Percentiles rank a stretch among this genome's conserved stretches.
phyloP scores from a whole-genome alignment of 352 stramenopile species.

The Elongisporangium undulatum region DNA sequence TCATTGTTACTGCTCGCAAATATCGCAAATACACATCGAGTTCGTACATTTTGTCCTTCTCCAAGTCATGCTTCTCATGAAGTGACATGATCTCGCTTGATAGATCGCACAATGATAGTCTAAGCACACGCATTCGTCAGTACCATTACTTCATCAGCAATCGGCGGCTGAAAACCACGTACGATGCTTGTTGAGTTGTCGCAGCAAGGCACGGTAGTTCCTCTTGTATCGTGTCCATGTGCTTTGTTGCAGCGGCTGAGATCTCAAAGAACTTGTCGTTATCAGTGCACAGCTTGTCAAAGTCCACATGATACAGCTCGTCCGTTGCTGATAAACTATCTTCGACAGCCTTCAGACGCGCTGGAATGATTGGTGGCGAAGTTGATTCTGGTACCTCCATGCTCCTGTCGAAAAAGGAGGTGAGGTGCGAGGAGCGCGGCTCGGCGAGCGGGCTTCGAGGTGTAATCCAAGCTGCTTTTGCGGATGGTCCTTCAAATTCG shows the following conservation, averaged over 20 bases:
- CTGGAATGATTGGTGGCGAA: slow-evolving; percentile 15
- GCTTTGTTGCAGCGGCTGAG: slow-evolving; percentile 34
- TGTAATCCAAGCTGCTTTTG: slow-evolving; percentile 56
- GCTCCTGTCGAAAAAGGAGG: slow-evolving; percentile 29
- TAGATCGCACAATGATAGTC: slow-evolving; percentile 28
- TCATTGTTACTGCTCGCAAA: no score
- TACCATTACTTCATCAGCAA: not conserved
- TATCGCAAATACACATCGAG: no score
- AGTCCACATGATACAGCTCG: slow-evolving; percentile 46
- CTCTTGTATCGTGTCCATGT: slow-evolving; percentile 45
- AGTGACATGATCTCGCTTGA: slow-evolving; percentile 39
- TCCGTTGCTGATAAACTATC: slow-evolving; percentile 33
- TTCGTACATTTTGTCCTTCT: slow-evolving; percentile 31
- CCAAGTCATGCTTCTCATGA: slow-evolving; percentile 31
- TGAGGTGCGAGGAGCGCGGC: slow-evolving; percentile 18
- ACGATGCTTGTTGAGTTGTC: slow-evolving; percentile 33
- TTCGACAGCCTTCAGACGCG: slow-evolving; percentile 40
- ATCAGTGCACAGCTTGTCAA: slow-evolving; percentile 30
- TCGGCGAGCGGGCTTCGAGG: slow-evolving; percentile 26
- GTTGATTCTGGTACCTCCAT: not conserved
- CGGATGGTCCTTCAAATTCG: slow-evolving; percentile 14
- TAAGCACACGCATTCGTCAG: slow-evolving; percentile 3
- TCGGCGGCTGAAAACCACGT: slow-evolving; percentile 3
- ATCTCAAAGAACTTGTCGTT: slow-evolving; percentile 69
- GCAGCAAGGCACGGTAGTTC: slow-evolving; percentile 34